Conservation (phyloP, 352 stramenopile species). For the Pythium oligandrum region DNA sequence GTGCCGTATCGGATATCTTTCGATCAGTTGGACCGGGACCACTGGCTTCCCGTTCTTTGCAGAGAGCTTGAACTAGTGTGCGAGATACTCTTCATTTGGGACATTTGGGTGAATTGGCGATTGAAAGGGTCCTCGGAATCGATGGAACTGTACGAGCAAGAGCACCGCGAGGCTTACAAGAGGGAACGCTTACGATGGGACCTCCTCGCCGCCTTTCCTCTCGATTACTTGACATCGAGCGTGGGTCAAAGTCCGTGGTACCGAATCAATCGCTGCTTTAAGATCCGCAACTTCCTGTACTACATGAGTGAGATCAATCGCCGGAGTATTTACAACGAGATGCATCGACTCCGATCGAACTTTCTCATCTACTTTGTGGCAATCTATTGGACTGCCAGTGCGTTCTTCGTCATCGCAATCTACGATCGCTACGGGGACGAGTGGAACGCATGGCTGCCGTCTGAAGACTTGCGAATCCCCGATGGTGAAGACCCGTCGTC, state of each 20-base stretch:
- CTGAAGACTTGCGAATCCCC: slow-evolving; percentile 20
- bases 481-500: slow-evolving; percentile 16
- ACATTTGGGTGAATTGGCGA: slow-evolving; percentile 58
- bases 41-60: slow-evolving; percentile 20
- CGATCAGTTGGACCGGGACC: slow-evolving; percentile 23
- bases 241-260: slow-evolving; percentile 26
- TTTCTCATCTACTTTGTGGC: slow-evolving; percentile 45
- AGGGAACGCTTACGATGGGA: slow-evolving; percentile 40
- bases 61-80: slow-evolving; percentile 37
- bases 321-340: slow-evolving; percentile 52
- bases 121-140: slow-evolving; percentile 30
- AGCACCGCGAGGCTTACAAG: slow-evolving; percentile 33
- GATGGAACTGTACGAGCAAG: slow-evolving; percentile 53
- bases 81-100: slow-evolving; percentile 44
- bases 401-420: slow-evolving; percentile 48
- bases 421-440: slow-evolving; percentile 36
- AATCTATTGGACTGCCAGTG: slow-evolving; percentile 60
- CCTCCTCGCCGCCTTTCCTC: slow-evolving; percentile 32
- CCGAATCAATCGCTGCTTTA: slow-evolving; percentile 43
- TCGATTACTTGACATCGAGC: slow-evolving; percentile 39
- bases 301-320: slow-evolving; percentile 65
- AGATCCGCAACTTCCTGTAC: slow-evolving; percentile 40
- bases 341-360: slow-evolving; percentile 40
- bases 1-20: slow-evolving; percentile 58
- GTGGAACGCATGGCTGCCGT: slow-evolving; percentile 50